Evolutionary conservation across 441 rosid species (phyloP), one percentile per base, ranked within the genome.

Genomic region (Mallotus japonicus): DNA sequence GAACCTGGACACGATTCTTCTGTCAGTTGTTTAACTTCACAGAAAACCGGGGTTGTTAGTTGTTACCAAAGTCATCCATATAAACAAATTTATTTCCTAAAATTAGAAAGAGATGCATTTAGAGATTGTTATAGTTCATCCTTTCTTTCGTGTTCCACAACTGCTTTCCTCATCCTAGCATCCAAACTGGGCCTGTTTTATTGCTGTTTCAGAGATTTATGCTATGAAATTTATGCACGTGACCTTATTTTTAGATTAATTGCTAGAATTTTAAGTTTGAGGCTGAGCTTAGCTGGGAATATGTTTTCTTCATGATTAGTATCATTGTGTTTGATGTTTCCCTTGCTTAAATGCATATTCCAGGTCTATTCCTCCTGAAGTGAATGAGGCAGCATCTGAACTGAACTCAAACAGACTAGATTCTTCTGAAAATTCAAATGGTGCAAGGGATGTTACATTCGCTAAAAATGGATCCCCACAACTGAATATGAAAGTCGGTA

Each of bases 311-410:
- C 54, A 49, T 24, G 42, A 20, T 58, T 46, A 62, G 69, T 37
- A 46, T 72, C 58, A 28, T 34, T 13, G 65, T 60, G 9, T 69
- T 50, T 57, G 71, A 75, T 77, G 24, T 78, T 80, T 76, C 32
- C 68, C 53, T 47, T 67, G 46, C 49, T 72, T 59, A 72, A 73
- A 32, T 73, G 58, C 57, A 51, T 65, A 17, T 70, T 73, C 59
- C 83, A 90, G 96, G 76, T 85, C 86, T 49, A 28, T 83, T 61
- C 77, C 87, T 56, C 81, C 84, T 60, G 73, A 76, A 74, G 53
- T 22, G 67, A 74, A 70, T 46, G 86, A 83, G 10, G 69, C 77
- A 75, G 67, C 82, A 74, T 70, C 78, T 49, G 79, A 82, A 61
- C 84, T 42, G 65, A 77, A 73, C 77, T 77, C 85, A 73, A 79